Evolutionary conservation across 2,329 filamentous ascomycete genomes (phyloP), one percentile per base, ranked within the genome.

Genomic region (Penicillium sclerotigenum): DNA sequence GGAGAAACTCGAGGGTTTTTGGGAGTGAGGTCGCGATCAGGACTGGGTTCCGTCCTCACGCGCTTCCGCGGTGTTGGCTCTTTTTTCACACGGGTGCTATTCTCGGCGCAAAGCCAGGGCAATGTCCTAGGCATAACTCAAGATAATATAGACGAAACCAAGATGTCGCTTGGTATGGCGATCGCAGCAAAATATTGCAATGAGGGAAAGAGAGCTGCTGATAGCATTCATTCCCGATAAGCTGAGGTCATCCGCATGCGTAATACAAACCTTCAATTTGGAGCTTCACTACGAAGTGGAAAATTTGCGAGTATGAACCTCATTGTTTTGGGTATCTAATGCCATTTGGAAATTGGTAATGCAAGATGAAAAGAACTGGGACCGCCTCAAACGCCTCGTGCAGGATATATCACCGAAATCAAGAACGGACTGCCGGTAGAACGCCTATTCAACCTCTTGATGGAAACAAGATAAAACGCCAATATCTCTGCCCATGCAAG

Each of bases 101-200:
- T 52, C 11, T 58, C 31, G 11, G 58, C 42, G 3, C 58, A 43
- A 9, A 66, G 58, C 67, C 67, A 69, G 22, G 67, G 67, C 13
- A 68, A 41, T 11, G 54, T 67, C 20, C 67, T 58, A n/a, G 67
- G 65, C 67, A 69, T 65, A 20, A 14, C 46, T 20, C 0, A 22
- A 31, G 28, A 33, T 7, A 29, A 51, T 33, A 33, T 7, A 48
- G 16, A 16, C 31, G 9, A 16, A n/a, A 34, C 11, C 13, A 47
- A 53, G 9, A 37, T 1, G 20, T 26, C 11, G 18, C n/a, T 40
- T 47, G 29, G 46, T 40, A 38, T 50, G 31, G 29, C 14, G 18
- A 46, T 47, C 20, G 36, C 28, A 41, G 42, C 16, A 26, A 47
- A 48, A 38, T 28, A 22, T 51, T 28, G 18, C 9, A 20, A 13